phyloP scores from a whole-genome alignment of 2,329 filamentous ascomycete species.

The Colletotrichum coccodes region DNA sequence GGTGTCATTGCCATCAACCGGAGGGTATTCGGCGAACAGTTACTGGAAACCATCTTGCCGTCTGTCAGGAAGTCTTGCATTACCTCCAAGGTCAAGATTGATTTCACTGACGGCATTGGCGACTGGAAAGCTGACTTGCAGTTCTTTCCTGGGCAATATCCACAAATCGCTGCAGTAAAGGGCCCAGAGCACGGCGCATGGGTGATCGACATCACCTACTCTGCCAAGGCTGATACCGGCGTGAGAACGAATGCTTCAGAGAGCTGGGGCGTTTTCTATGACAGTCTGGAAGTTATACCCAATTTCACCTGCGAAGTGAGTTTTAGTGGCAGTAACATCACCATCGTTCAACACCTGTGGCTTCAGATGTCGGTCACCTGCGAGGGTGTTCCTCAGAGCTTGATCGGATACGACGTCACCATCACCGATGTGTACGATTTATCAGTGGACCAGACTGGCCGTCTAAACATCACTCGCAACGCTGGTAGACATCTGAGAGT shows the following conservation, averaged over 20 bases:
- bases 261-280: not conserved
- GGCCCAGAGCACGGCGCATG: not conserved
- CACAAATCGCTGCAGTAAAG: not conserved
- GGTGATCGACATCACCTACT: not conserved
- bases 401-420: not conserved
- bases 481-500: not conserved
- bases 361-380: not conserved
- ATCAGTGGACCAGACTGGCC: not conserved
- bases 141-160: not conserved
- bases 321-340: not conserved
- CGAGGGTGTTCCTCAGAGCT: fast-evolving
- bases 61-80: not conserved
- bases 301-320: not conserved
- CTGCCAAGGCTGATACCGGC: fast-evolving
- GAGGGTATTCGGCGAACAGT: not conserved
- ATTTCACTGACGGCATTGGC: not conserved
- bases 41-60: not conserved
- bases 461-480: not conserved
- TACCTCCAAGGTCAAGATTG: not conserved
- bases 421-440: not conserved
- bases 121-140: not conserved
- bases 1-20: not conserved
- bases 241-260: not conserved
- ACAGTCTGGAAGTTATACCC: not conserved
- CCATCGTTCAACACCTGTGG: not conserved